Conservation (phyloP, 495 filamentous ascomycete genomes). For the Trichoderma orchidacearum region DNA sequence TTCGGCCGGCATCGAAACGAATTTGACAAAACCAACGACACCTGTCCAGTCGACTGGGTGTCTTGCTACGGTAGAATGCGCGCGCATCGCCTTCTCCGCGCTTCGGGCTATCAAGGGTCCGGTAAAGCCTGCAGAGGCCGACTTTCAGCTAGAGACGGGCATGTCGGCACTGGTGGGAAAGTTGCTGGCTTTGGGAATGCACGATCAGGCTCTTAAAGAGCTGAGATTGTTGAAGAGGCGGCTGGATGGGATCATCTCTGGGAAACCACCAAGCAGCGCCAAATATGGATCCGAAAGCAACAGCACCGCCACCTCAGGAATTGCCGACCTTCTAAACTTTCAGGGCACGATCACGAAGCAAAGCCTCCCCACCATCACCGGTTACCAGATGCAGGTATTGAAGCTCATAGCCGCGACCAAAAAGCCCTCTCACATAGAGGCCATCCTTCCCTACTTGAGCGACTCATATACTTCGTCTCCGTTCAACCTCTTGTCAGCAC, state of each 20-base stretch:
- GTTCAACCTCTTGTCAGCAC: constrained; percentile 42
- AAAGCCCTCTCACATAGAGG: constrained; percentile 37
- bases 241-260: constrained; percentile 25
- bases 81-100: constrained; percentile 55
- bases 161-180: constrained; percentile 64
- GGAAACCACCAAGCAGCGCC: background rate
- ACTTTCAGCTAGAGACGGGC: constrained; percentile 70
- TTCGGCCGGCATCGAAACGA: constrained; percentile 19
- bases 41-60: constrained; percentile 16
- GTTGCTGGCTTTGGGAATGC: constrained; percentile 55
- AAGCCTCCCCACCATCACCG: constrained; percentile 30
- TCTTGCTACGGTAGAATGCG: constrained; percentile 55
- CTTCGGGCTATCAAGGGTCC: constrained; percentile 45
- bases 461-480: constrained; percentile 46
- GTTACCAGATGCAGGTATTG: constrained; percentile 33
- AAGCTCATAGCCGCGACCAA: constrained; percentile 33
- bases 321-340: constrained; percentile 55
- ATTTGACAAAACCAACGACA: constrained; percentile 11
- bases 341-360: constrained; percentile 7
- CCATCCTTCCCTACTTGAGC: constrained; percentile 24
- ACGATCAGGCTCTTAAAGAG: constrained; percentile 68
- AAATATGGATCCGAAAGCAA: constrained; percentile 11
- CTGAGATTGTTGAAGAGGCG: constrained; percentile 52
- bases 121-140: constrained; percentile 34
- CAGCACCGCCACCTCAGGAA: constrained; percentile 12